Conservation (phyloP, 306 rosid species). For the Dryas drummondii region DNA sequence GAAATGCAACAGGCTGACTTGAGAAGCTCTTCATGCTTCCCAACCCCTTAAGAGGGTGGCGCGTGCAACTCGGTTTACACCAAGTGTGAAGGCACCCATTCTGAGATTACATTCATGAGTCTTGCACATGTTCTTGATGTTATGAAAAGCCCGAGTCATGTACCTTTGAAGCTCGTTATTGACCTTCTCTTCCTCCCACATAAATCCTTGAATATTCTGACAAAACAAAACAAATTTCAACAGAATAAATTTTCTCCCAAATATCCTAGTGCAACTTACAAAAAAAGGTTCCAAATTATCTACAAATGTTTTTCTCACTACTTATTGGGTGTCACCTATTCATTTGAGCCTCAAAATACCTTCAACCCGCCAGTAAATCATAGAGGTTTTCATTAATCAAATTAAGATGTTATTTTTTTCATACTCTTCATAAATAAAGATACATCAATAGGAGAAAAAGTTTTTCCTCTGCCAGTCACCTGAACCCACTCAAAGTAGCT, state of each 20-base stretch:
- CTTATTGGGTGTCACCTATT: no score
- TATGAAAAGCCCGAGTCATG: conserved; percentile 49
- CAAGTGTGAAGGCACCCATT: conserved; percentile 62
- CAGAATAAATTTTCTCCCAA: not conserved
- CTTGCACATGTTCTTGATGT: conserved; percentile 57
- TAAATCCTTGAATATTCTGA: conserved; percentile 59
- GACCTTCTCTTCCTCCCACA: conserved; percentile 65
- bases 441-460: not conserved
- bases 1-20: conserved; percentile 8
- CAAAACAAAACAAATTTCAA: not conserved
- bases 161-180: conserved; percentile 50
- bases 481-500: conserved; percentile 71
- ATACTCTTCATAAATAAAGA: no score
- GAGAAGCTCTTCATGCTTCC: conserved; percentile 44
- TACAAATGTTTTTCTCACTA: no score
- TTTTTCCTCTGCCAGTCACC: conserved; percentile 28
- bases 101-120: conserved; percentile 50
- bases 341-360: no score
- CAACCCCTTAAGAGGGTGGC: conserved; percentile 57
- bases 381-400: no score
- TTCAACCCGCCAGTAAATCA: no score
- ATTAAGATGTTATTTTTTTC: no score
- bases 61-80: conserved; percentile 55
- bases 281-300: not conserved
- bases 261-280: not conserved